Percentiles rank a stretch among this genome's conserved stretches.
Conservation (phyloP, 352 stramenopile species). For the Phytophthora cajani region DNA sequence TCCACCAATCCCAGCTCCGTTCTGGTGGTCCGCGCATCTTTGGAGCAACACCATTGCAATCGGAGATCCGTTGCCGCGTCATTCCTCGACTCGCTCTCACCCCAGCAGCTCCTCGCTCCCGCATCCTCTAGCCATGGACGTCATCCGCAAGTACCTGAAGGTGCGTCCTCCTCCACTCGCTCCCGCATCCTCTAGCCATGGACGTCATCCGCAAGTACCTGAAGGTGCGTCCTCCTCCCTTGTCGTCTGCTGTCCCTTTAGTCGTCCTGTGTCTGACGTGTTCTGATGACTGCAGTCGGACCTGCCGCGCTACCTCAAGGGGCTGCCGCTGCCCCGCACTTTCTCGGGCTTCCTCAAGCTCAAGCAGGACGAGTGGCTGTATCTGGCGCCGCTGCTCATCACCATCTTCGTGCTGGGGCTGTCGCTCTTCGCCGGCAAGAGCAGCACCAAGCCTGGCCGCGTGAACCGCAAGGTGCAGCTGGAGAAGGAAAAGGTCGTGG, state of each 20-base stretch:
- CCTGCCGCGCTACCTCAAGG: slow-evolving; percentile 85
- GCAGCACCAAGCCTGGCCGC: slow-evolving; percentile 55
- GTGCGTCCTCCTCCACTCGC: slow-evolving; percentile 26
- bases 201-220: slow-evolving; percentile 84
- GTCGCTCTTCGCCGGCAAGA: slow-evolving; percentile 73
- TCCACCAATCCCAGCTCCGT: neutral
- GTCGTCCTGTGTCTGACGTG: neutral
- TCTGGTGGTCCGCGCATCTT: slow-evolving; percentile 33
- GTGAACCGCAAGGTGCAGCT: slow-evolving; percentile 76
- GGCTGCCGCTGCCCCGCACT: slow-evolving; percentile 79
- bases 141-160: slow-evolving; percentile 84
- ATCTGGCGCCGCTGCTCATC: slow-evolving; percentile 82
- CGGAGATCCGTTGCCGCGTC: slow-evolving; percentile 9
- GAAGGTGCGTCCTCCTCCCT: slow-evolving; percentile 50
- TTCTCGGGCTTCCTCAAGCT: slow-evolving; percentile 86
- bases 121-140: slow-evolving; percentile 59
- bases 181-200: slow-evolving; percentile 39
- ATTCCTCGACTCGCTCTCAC: slow-evolving; percentile 25
- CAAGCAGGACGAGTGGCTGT: slow-evolving; percentile 87
- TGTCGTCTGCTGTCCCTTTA: neutral
- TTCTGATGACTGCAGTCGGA: slow-evolving; percentile 42
- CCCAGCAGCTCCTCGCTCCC: neutral
- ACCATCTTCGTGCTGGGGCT: slow-evolving; percentile 77
- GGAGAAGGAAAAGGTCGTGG: slow-evolving; percentile 86
- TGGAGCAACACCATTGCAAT: neutral